These are phyloP conservation scores for Metarhizium album DNA, from an alignment of 2,329 filamentous ascomycete species.

Conservation along the genomic window DNA sequence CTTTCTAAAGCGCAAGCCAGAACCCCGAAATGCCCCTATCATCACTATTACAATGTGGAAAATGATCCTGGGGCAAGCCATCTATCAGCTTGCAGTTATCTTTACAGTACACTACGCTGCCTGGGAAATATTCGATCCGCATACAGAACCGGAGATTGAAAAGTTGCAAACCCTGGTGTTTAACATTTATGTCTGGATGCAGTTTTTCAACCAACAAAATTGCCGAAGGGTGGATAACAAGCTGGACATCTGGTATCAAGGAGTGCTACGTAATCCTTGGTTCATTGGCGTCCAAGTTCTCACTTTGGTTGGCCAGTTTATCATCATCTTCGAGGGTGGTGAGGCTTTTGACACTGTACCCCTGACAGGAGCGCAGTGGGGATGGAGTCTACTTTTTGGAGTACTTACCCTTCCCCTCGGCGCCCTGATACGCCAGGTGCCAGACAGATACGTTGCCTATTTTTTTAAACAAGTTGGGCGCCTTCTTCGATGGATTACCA, in stretches of 20 bases:
- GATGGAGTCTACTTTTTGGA: slow-evolving; percentile 57
- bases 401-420: slow-evolving; percentile 54
- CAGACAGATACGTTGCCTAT: slow-evolving; percentile 22
- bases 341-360: slow-evolving; percentile 52
- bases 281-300: slow-evolving; percentile 59
- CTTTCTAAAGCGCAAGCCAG: slow-evolving; percentile 55
- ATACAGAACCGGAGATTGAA: slow-evolving; percentile 22
- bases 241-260: slow-evolving; percentile 69
- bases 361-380: slow-evolving; percentile 58
- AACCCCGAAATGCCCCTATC: slow-evolving; percentile 60
- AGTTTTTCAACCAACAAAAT: slow-evolving; percentile 76
- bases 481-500: slow-evolving; percentile 10
- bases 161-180: slow-evolving; percentile 58
- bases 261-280: slow-evolving; percentile 63
- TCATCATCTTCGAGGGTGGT: slow-evolving; percentile 63
- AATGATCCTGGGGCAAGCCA: slow-evolving; percentile 74
- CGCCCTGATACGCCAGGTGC: slow-evolving; percentile 29
- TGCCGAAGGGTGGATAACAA: slow-evolving; percentile 74
- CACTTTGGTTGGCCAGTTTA: slow-evolving; percentile 58
- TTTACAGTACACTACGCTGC: slow-evolving; percentile 53
- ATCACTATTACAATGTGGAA: slow-evolving; percentile 78
- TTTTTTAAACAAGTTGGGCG: slow-evolving; percentile 17
- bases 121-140: slow-evolving; percentile 42
- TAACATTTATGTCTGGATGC: slow-evolving; percentile 85
- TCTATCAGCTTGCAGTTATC: slow-evolving; percentile 59